phyloP scores from a whole-genome alignment of 495 filamentous ascomycete genomes.

The Platismatia glauca region DNA sequence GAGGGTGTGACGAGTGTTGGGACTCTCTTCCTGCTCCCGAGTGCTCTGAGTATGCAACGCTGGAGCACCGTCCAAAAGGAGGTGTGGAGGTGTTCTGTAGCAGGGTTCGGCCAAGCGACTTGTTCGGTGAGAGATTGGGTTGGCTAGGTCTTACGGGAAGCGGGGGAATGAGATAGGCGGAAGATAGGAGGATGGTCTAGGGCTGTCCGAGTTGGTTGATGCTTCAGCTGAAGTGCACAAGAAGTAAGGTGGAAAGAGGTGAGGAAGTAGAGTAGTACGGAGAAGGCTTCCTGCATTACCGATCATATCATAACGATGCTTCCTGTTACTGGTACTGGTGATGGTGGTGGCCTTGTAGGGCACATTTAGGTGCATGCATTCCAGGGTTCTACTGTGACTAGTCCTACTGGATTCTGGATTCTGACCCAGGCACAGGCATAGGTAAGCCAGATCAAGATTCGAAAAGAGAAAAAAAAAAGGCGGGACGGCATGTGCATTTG shows the following conservation, averaged over 20 bases:
- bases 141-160: neutral
- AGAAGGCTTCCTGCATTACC: conserved; percentile 13
- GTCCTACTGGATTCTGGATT: too few species aligned
- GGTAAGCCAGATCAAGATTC: conserved; percentile 18
- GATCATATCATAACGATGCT: too few species aligned
- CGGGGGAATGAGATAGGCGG: neutral
- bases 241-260: neutral
- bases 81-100: neutral
- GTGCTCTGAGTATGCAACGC: neutral
- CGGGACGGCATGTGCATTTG: conserved; percentile 11
- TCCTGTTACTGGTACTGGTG: too few species aligned
- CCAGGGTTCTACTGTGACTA: too few species aligned
- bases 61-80: neutral
- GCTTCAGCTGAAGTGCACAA: neutral
- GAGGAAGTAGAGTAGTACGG: conserved; percentile 6
- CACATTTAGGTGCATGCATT: conserved; percentile 1
- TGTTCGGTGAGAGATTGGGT: neutral
- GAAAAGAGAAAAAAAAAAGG: neutral
- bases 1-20: neutral
- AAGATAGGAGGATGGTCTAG: neutral
- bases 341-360: neutral
- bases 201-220: neutral
- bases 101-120: neutral
- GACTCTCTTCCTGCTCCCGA: neutral
- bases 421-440: conserved; percentile 11